phyloP scores from a whole-genome alignment of 1,284 basidiomycete genomes.

The Ceratobasidium sp. region DNA sequence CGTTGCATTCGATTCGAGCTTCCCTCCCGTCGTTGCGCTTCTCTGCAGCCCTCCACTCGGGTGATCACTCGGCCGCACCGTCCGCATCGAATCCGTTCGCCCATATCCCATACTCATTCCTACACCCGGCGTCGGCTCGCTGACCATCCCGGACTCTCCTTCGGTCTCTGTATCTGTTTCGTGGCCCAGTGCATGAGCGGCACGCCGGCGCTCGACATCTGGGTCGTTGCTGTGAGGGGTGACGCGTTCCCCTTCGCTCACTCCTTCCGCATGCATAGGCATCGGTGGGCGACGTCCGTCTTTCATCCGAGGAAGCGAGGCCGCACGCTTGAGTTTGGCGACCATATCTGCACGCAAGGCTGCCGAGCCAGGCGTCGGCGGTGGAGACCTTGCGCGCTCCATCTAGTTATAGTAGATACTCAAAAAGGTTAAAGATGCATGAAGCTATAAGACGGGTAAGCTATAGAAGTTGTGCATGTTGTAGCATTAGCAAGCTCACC shows the following conservation, averaged over 20 bases:
- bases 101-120: conserved; percentile 20
- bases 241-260: conserved; percentile 46
- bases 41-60: conserved; percentile 16
- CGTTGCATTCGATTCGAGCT: conserved; percentile 33
- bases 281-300: conserved; percentile 84
- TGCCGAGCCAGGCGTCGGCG: conserved; percentile 53
- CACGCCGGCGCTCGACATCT: conserved; percentile 26
- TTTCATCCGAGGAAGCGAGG: conserved; percentile 87
- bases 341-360: conserved; percentile 84
- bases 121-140: conserved; percentile 24
- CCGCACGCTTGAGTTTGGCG: conserved; percentile 87
- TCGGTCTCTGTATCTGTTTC: conserved; percentile 38
- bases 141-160: conserved; percentile 34
- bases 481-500: not conserved
- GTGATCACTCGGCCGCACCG: conserved; percentile 12
- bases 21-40: conserved; percentile 34
- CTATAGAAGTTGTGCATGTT: not conserved
- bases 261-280: conserved; percentile 81
- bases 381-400: conserved; percentile 31
- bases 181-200: conserved; percentile 30
- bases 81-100: conserved; percentile 30
- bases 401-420: not conserved
- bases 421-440: conserved; percentile 16
- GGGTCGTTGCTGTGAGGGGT: conserved; percentile 22
- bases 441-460: not conserved